Evolutionary conservation across 768 basidiomycete species (phyloP), one percentile per base, ranked within the genome.

Genomic region (Rhizopogon salebrosus): DNA sequence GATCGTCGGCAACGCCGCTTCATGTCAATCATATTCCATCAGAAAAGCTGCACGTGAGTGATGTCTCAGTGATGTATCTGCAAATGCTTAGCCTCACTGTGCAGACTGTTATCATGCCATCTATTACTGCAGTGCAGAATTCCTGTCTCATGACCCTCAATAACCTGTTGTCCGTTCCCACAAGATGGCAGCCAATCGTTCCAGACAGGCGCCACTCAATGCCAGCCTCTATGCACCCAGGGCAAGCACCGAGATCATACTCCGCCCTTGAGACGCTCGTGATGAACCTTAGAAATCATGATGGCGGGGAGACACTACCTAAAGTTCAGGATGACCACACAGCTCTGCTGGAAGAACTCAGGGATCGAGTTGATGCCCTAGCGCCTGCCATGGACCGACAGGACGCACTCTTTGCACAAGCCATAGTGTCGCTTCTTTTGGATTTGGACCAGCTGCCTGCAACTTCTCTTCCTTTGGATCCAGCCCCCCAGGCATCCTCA

Each of bases 71-170:
- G 8, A 46, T 2, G 11, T 29, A 13, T 46, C 31, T 34, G 20
- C 20, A 8, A 20, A 46, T 34, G 14, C 31, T 46, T 16, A 46
- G 45, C 31, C 20, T 16, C 10, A 27, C 29, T 48, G 34, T 57
- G 36, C 62, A 86, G 80, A 75, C 74, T 55, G 82, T 87, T 57
- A 70, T 89, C 34, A 71, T 85, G 59, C 80, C 85, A 8, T 90
- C 88, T n/a, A 84, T 92, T 57, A 72, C 77, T 13, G 76, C 79
- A 51, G 87, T 92, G 29, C 84, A 89, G 60, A 78, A 76, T 54
- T 87, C 87, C 16, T 90, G 87, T 64, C 61, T 92, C 23, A 83
- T 83, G 73, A 87, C 86, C 2, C 72, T 92, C 42, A 81, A 83
- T 59, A 84, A 81, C 64, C 73, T 91, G 20, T 78, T 90, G 20